Conservation (phyloP, 805 yeast species). For the Candida silvatica region DNA sequence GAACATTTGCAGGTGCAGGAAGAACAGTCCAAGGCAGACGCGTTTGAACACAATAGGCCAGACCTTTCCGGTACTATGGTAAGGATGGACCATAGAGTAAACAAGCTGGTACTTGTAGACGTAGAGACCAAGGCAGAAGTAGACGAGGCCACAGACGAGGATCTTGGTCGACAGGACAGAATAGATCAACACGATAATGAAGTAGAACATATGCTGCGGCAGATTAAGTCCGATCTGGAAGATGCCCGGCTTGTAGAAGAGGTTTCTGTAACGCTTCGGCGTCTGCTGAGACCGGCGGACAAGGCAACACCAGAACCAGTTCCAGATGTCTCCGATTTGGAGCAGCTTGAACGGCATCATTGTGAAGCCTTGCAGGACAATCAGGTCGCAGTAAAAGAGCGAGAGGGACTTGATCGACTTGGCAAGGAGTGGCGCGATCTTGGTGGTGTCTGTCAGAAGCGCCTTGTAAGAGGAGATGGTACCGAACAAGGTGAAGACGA, state of each 20-base stretch:
- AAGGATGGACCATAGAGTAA: constrained; percentile 54
- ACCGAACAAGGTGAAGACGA: constrained; percentile 55
- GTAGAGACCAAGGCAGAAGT: constrained; percentile 47
- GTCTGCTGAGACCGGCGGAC: constrained; percentile 30
- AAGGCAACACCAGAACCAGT: constrained; percentile 34
- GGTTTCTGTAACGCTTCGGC: constrained; percentile 42
- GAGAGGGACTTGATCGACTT: constrained; percentile 42
- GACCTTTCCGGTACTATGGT: constrained; percentile 57
- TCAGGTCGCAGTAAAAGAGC: constrained; percentile 49
- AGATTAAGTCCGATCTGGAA: constrained; percentile 54
- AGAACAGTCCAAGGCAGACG: constrained; percentile 43
- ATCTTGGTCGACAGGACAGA: constrained; percentile 56
- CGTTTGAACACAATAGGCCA: constrained; percentile 59
- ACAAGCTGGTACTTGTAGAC: constrained; percentile 56
- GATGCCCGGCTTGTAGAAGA: constrained; percentile 47
- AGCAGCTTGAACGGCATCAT: constrained; percentile 52
- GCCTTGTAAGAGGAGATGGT: constrained; percentile 54
- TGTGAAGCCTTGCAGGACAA: constrained; percentile 61
- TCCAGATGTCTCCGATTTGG: constrained; percentile 45
- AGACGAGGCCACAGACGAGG: constrained; percentile 47
- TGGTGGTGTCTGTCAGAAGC: constrained; percentile 47
- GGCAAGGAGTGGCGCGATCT: constrained; percentile 48
- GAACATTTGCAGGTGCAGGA: constrained; percentile 55
- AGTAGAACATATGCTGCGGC: constrained; percentile 53
- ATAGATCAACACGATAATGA: constrained; percentile 49